Percentiles rank a stretch among this genome's conserved stretches.
Conservation (phyloP, 208 protist genomes). For the Leishmania tropica region DNA sequence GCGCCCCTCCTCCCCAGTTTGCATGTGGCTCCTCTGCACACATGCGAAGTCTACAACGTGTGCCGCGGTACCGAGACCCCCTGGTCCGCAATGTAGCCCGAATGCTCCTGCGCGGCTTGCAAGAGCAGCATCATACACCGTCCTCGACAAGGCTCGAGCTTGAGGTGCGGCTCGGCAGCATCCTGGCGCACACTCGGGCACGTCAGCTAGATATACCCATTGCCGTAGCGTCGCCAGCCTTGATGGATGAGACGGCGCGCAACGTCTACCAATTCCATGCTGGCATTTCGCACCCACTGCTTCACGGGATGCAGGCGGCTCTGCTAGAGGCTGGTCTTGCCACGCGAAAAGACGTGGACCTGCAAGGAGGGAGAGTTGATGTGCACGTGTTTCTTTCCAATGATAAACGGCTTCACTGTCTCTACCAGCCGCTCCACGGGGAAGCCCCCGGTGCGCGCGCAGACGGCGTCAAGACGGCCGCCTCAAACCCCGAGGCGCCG, state of each 20-base stretch:
- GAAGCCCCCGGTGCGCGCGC: neutral
- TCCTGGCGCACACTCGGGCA: constrained; percentile 23
- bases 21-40: neutral
- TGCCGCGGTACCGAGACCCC: constrained; percentile 56
- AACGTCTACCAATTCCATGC: constrained; percentile 28
- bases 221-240: constrained; percentile 32
- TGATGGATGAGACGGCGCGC: constrained; percentile 32
- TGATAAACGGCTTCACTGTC: constrained; percentile 4
- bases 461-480: neutral
- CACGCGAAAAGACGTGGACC: neutral
- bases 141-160: constrained; percentile 44
- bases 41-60: constrained; percentile 8
- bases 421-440: neutral
- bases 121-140: constrained; percentile 36
- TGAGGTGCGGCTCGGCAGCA: constrained; percentile 60
- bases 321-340: constrained; percentile 13
- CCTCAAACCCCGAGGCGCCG: neutral
- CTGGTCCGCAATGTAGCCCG: constrained; percentile 36
- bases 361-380: neutral
- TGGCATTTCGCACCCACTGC: neutral
- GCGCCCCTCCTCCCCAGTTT: neutral
- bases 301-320: constrained; percentile 18
- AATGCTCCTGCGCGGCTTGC: constrained; percentile 42
- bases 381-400: constrained; percentile 7
- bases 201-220: constrained; percentile 38